Base-by-base conservation (phyloP, 495 filamentous ascomycete species). In the Extremus antarcticus region DNA sequence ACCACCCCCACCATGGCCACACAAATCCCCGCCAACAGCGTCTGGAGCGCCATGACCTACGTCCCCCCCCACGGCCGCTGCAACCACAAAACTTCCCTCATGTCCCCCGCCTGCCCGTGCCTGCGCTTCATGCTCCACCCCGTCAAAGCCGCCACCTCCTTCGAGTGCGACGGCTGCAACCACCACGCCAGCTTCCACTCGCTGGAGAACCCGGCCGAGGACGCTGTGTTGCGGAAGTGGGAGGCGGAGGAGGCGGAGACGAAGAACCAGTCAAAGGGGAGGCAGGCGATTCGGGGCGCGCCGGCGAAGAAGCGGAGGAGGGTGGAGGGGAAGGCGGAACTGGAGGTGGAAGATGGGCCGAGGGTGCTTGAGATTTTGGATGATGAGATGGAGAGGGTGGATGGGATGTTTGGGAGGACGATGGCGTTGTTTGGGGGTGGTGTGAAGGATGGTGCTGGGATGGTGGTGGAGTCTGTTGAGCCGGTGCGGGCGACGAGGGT, bases 61-160 rank as follows among this genome's bases (percentile, higher is more conserved):
- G 56, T 55, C 3, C 68, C 68, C 9, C 72, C 74, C 2, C 71
- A 68, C 23, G 74, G 74, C 45, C 60, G 61, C 24, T 77, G 74
- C 63, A 69, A 70, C 47, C 65, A 67, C 51, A 72, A 71, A 54
- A 50, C 59, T 2, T 71, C 72, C 46, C 57, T 78, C 53, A 51
- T 79, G 49, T 65, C 67, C 8, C 52, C 68, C 8, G 63, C 57
- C 32, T 80, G 77, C 62, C 68, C 77, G 8, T 80, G 77, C 62
- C 64, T 76, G 51, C 71, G 77, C 39, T 80, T 80, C 73, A 80
- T 80, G 77, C 59, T 77, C 35, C 78, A 80, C 63, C 77, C 77
- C 0, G 63, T 78, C 46, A 76, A 80, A 65, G 65, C 63, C 25
- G 51, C 72, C 2, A 73, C 73, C 0, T 71, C 66, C 29, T 80